Conservation (phyloP, 305 asterid species). For the Rubia occidens region DNA sequence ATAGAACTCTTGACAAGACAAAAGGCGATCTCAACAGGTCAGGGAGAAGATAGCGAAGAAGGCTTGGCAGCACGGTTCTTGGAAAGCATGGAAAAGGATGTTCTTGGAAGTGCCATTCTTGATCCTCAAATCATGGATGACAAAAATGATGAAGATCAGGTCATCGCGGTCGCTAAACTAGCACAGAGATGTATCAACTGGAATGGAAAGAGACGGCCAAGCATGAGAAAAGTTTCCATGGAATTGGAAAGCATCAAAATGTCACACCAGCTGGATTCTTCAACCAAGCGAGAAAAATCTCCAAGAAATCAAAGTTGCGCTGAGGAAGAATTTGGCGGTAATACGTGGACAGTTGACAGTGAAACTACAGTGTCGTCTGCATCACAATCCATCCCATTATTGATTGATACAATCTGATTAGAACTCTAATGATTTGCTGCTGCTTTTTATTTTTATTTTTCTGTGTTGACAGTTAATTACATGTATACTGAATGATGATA, state of each 20-base stretch:
- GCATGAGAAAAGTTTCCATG: constrained; percentile 1
- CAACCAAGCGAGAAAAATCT: not conserved
- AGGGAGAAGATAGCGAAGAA: not conserved
- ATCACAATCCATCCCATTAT: constrained; percentile 1
- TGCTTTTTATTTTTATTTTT: too few species aligned
- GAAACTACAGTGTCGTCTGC: not conserved
- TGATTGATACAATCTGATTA: not conserved
- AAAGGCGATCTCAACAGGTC: not conserved
- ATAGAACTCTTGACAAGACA: constrained; percentile 5
- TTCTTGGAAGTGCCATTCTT: not conserved
- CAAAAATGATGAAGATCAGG: not conserved
- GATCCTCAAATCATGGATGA: not conserved
- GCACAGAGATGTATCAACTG: not conserved
- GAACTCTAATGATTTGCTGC: too few species aligned
- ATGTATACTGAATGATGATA: too few species aligned
- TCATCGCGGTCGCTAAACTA: not conserved
- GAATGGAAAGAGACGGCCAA: constrained; percentile 1
- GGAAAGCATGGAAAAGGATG: not conserved
- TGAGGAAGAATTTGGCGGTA: not conserved
- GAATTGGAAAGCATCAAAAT: constrained; percentile 1
- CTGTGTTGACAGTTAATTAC: too few species aligned
- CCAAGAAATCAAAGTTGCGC: not conserved
- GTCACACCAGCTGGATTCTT: not conserved
- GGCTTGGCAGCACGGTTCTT: not conserved
- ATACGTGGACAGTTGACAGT: not conserved